phyloP scores from a whole-genome alignment of 306 rosid species.

The Gillenia trifoliata region DNA sequence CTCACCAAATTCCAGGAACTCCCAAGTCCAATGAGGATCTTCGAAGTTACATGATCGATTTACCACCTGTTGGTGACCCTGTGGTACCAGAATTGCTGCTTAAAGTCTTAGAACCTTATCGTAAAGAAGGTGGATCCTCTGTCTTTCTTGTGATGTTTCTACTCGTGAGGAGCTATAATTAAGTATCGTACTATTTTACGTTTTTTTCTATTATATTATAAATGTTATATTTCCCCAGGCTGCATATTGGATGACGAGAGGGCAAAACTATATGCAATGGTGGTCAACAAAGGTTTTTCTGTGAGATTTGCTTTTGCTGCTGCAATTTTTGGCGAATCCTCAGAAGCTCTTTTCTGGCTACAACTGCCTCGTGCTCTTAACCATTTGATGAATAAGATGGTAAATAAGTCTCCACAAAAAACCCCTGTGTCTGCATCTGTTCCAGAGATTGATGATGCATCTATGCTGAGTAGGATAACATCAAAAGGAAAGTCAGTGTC shows the following conservation, averaged over 20 bases:
- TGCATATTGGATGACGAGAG: constrained; percentile 87
- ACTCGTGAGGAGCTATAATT: constrained; percentile 9
- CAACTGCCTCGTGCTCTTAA: constrained; percentile 79
- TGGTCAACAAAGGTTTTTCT: constrained; percentile 75
- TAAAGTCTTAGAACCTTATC: constrained; percentile 88
- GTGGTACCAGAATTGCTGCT: constrained; percentile 94
- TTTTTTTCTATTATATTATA: constrained; percentile 24
- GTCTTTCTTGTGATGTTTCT: constrained; percentile 22
- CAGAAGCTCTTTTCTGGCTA: constrained; percentile 96
- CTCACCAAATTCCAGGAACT: constrained; percentile 75
- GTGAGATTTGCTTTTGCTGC: constrained; percentile 91
- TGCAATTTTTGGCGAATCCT: constrained; percentile 80
- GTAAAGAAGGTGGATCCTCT: constrained; percentile 65
- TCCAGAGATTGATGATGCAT: constrained; percentile 55
- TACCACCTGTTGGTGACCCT: constrained; percentile 76
- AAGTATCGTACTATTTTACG: constrained; percentile 5
- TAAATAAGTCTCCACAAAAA: constrained; percentile 53
- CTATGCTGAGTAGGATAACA: constrained; percentile 67
- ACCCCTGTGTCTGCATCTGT: constrained; percentile 26
- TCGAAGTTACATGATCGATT: constrained; percentile 68
- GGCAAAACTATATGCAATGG: constrained; percentile 82
- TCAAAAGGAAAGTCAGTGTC: constrained; percentile 69
- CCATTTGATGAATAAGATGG: constrained; percentile 64
- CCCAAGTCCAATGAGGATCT: constrained; percentile 64
- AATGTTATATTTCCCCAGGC: constrained; percentile 46